phyloP scores from a whole-genome alignment of 208 protist species.

The Acanthamoeba quina region DNA sequence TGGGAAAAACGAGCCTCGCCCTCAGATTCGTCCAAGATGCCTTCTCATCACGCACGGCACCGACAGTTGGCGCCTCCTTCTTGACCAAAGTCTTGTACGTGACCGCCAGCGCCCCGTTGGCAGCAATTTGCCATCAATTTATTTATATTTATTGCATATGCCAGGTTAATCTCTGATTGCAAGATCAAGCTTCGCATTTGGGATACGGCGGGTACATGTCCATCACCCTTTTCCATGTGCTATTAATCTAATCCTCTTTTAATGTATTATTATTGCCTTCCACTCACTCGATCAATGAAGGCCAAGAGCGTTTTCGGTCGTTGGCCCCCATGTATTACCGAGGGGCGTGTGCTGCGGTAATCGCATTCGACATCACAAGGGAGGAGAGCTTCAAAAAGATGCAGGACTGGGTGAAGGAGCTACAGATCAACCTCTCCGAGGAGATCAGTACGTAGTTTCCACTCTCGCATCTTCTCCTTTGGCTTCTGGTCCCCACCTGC shows the following conservation, averaged over 20 bases:
- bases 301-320: conserved; percentile 87
- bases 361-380: conserved; percentile 94
- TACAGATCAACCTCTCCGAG: conserved; percentile 46
- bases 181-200: conserved; percentile 66
- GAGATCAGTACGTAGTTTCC: conserved; percentile 5
- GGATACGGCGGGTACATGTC: conserved; percentile 4
- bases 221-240: not conserved
- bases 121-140: not conserved
- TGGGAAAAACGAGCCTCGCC: conserved; percentile 82
- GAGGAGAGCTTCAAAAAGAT: conserved; percentile 72
- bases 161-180: conserved; percentile 54
- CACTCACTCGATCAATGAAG: not conserved
- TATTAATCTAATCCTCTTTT: not conserved
- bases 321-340: conserved; percentile 96
- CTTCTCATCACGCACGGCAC: conserved; percentile 72
- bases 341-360: conserved; percentile 91
- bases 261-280: not conserved
- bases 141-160: not conserved
- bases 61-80: conserved; percentile 76
- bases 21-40: conserved; percentile 73
- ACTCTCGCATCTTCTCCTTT: not conserved
- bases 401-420: conserved; percentile 58
- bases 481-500: not conserved
- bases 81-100: conserved; percentile 69
- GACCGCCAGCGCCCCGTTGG: not conserved